Evolutionary conservation across 2,329 filamentous ascomycete genomes (phyloP), one percentile per base, ranked within the genome.

Genomic region (Ophiostoma triangulosporum): DNA sequence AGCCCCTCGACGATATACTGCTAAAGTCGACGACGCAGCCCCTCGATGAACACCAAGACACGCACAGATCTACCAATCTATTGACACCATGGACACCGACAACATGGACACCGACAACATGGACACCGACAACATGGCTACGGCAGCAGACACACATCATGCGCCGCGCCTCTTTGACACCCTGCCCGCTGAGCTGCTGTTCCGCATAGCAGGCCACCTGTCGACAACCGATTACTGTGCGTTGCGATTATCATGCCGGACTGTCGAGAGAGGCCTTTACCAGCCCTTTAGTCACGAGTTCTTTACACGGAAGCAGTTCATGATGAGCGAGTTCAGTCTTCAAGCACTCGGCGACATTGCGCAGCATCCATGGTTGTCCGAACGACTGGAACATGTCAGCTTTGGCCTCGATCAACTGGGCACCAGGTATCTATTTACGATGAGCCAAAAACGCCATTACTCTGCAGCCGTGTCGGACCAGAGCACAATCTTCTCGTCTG

Each of bases 271-370:
- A 20, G 66, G 69, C 1, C 67, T 83, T 12, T 77, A 78, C 63
- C 68, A 72, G 48, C 69, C 69, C 32, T 85, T 84, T 59, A 69
- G 74, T 27, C 68, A 68, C 24, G 80, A 83, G 57, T 86, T 82
- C 69, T 86, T 86, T 65, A 70, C 68, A 50, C 80, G 78, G 63
- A 78, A 76, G 60, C 80, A 84, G 61, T 86, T 84, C 65, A 81
- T 83, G 76, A 61, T 83, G 52, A 74, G 73, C 2, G 68, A 76
- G 32, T 65, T 70, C 58, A 84, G 80, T 59, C 66, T 84, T 9
- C 70, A 75, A 51, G 69, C 73, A 0, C 68, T 83, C 11, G 57
- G 75, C 63, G 68, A 75, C 60, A 77, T 80, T 33, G 72, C 76
- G n/a, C 61, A 61, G 4, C 68, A 70, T 53, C 70, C 68, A 17